Evolutionary conservation across 129 eudicot species (phyloP), one percentile per base, ranked within the genome.

Genomic region (Pulicaria dysenterica): DNA sequence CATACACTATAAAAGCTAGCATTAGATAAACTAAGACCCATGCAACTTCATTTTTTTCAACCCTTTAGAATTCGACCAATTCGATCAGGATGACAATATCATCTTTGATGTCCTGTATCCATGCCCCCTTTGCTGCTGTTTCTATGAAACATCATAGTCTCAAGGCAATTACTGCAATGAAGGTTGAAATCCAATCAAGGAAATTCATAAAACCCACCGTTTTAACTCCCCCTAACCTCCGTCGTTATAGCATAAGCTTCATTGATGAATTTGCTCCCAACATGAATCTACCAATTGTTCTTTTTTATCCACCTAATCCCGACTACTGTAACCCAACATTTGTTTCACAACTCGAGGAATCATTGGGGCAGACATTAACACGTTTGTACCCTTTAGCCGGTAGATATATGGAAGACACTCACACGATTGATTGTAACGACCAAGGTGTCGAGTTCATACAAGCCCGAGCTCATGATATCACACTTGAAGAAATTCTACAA

Each of bases 381-480:
- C 16, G 7, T 19, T 13, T 57, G 55, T 72, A 72, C 77, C 77
- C 77, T 36, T 43, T 72, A 38, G 77, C 77, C 5, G 77, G 68
- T 57, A 47, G 67, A 39, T 72, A 54, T 8, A 19, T 72, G 57
- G 37, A 58, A 36, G 77, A 72, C 46, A 16, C 36, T 2, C 77
- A 46, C 10, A 57, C 41, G 9, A 6, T 72, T 34, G 67, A 72
- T 46, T 72, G 77, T 34, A 72, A 58, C 34, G 68, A 72, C 47
- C 77, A 72, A 72, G 77, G 77, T 43, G 68, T 60, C 46, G 77
- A 57, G 8, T 72, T 57, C 58, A 24, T 72, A 38, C 77, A 39
- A 44, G 77, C 77, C 47, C 19, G 31, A 44, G 37, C 50, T 13
- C n/a, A n/a, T n/a, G 56, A 72, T 72, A 58, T 45, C 42, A 59